Percentiles rank a stretch among this genome's conserved stretches.
phyloP scores from a whole-genome alignment of 1,284 basidiomycete genomes.

The Earliella scabrosa region DNA sequence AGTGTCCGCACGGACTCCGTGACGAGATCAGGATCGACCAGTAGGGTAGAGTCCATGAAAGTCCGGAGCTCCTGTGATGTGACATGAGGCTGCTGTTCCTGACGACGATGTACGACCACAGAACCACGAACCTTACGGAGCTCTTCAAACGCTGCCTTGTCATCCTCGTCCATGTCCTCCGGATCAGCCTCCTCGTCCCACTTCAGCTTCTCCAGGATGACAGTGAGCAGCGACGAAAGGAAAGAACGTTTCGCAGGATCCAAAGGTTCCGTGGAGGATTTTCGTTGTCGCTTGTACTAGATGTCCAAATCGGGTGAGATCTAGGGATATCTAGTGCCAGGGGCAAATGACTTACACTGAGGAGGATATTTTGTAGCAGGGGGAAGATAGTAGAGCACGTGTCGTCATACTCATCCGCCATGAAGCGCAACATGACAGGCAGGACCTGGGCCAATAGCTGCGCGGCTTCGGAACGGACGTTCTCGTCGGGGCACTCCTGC shows the following conservation, averaged over 20 bases:
- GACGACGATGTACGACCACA: background rate
- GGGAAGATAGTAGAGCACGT: conserved; percentile 86
- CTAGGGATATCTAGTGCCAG: background rate
- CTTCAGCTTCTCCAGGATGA: conserved; percentile 87
- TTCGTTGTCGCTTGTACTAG: conserved; percentile 82
- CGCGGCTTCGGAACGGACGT: conserved; percentile 72
- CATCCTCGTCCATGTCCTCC: conserved; percentile 89
- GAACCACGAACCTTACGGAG: conserved; percentile 73
- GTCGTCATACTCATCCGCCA: conserved; percentile 89
- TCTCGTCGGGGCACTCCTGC: conserved; percentile 68
- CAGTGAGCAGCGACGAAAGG: conserved; percentile 79
- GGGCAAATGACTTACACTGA: conserved; percentile 57
- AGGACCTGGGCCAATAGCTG: conserved; percentile 72
- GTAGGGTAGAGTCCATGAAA: conserved; percentile 82
- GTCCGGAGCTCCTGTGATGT: conserved; percentile 74
- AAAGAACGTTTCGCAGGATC: conserved; percentile 82
- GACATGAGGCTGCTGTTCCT: background rate
- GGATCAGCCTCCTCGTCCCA: conserved; percentile 89
- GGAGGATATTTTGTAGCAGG: conserved; percentile 76
- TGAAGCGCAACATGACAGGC: conserved; percentile 86
- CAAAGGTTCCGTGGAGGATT: conserved; percentile 66
- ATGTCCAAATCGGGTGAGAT: background rate
- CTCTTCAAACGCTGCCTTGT: conserved; percentile 82
- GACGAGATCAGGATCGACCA: conserved; percentile 83
- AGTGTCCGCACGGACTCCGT: conserved; percentile 73